Base-by-base conservation (phyloP, 306 rosid species). In the Pachyrhizus erosus region DNA sequence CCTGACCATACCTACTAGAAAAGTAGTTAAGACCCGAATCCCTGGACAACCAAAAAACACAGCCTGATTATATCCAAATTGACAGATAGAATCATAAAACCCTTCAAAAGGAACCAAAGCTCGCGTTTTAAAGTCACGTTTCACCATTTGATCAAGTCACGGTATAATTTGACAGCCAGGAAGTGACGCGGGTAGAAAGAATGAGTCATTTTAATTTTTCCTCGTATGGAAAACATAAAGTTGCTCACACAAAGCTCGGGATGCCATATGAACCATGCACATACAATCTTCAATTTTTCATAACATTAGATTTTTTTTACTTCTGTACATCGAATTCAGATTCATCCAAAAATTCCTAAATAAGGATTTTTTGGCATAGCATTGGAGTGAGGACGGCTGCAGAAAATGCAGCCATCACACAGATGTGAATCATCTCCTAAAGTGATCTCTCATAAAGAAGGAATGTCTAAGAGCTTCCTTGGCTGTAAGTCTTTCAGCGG, bases 381-480 rank as follows among this genome's bases (percentile, higher is more conserved):
- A 20, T 8, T 2, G 27, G 15, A 37, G 48, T 3, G 48, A 29
- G 48, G 26, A 65, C 2, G 9, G 72, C 26, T 34, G 48, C 24
- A 66, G 71, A 33, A 34, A 2, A 65, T 33, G 5, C 23, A 31
- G 3, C 11, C 45, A 31, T 8, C 70, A 64, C 70, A 69, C 20
- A 68, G 27, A 67, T 67, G 73, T 39, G 1, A 31, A 81, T 85
- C 11, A 87, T 82, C 97, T 89, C 84, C 91, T 84, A 0, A 83
- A 74, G 58, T 76, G 77, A 81, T 95, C 94, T 88, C 93, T 84
- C 11, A 84, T 62, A 70, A 96, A 91, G 85, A 96, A 96, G 1
- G 99, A 82, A 49, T 96, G 98, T 46, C 91, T 86, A 2, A 96
- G 87, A 17, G 98, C 99, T 61, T 96, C 94, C 12, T 84, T 88